Evolutionary conservation across 768 basidiomycete species (phyloP), one percentile per base, ranked within the genome.

Genomic region (Boletus tomentosulus): DNA sequence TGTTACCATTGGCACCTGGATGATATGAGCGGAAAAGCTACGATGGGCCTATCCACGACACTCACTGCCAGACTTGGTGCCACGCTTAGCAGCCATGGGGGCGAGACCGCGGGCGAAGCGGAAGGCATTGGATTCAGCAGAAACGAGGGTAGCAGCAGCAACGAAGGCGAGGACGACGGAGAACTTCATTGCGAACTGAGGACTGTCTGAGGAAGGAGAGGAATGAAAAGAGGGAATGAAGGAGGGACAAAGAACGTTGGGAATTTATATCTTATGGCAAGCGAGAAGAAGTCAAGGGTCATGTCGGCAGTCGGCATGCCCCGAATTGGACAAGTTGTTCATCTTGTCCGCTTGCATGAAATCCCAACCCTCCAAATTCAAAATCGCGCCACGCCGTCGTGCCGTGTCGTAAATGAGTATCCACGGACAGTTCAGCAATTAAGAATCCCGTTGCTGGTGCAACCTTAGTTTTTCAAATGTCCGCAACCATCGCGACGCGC

Each of bases 101-200:
- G 73, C 64, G 4, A 84, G 66, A 11, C 83, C 82, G 19, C 79
- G 80, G 51, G 80, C 78, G 42, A 85, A 55, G 35, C 83, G 80
- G 12, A 75, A 55, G 0, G 76, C 82, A 49, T 84, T 84, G 46
- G 79, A 78, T 50, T 78, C 76, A 12, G 71, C 70, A n/a, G 71
- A 73, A 57, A 72, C 73, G 9, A 65, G 51, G 37, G 74, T 66
- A 37, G 69, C 74, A 12, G 70, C 66, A 24, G 73, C 70, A 44
- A 72, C 63, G 51, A 80, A 57, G 48, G 77, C 66, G 57, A 78
- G 57, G 49, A 65, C 46, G 24, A 53, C 45, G 30, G 64, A 33
- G 61, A 71, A 62, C 62, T 65, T 70, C 69, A 70, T 70, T 48
- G 44, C 66, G 50, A 8, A 27, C 50, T 27, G 31, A 10, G 16